phyloP scores from a whole-genome alignment of 2,329 filamentous ascomycete species.

The Paecilomyces niveus region DNA sequence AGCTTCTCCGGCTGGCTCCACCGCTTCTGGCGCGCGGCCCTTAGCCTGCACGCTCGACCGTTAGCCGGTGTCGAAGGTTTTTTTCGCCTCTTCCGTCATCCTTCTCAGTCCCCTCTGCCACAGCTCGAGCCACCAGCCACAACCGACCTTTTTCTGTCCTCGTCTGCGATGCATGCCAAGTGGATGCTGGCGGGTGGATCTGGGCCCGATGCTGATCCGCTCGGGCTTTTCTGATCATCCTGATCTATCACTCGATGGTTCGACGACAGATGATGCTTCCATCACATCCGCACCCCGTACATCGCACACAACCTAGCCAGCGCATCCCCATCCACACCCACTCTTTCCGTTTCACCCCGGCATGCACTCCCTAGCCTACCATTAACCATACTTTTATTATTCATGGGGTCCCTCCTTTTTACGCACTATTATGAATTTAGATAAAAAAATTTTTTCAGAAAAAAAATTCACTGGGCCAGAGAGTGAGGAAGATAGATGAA shows the following conservation, averaged over 20 bases:
- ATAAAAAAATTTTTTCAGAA: neutral
- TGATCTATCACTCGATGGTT: constrained; percentile 15
- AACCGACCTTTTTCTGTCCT: neutral
- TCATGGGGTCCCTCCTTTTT: neutral
- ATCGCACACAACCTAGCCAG: neutral
- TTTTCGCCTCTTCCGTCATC: constrained; percentile 1
- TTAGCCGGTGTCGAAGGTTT: neutral
- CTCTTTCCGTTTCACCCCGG: neutral
- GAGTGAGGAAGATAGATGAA: too few species aligned
- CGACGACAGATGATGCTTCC: neutral
- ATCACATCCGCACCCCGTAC: neutral
- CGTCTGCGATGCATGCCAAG: constrained; percentile 8
- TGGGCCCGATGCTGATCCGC: constrained; percentile 16
- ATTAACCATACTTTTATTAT: neutral
- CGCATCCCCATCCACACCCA: neutral
- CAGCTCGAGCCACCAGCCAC: constrained; percentile 9
- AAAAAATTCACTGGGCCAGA: neutral
- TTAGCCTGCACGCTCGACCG: neutral
- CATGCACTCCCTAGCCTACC: neutral
- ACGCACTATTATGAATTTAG: neutral
- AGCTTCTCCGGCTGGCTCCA: neutral
- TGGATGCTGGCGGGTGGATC: constrained; percentile 15
- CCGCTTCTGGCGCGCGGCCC: neutral
- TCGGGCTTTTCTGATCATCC: constrained; percentile 17
- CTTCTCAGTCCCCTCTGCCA: neutral